Base-by-base conservation (phyloP, 2,329 filamentous ascomycete species). In the Calonectria honghensis region DNA sequence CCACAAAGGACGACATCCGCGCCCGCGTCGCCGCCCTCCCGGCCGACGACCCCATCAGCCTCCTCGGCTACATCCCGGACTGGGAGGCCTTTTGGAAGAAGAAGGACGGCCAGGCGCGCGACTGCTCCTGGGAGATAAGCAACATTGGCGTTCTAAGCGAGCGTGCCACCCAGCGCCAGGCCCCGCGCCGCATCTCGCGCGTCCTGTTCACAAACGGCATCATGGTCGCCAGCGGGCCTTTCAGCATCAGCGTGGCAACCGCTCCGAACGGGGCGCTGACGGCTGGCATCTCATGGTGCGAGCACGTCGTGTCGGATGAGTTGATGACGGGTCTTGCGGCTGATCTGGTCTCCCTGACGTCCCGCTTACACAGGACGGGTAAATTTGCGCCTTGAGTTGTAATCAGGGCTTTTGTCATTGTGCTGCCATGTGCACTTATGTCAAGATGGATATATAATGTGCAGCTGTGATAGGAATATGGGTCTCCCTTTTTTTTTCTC, bases 201-300 rank as follows among this genome's bases (percentile, higher is more conserved):
- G 80, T 85, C 24, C 76, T 90, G 18, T 91, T 91, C 78, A 86
- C 88, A 0, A 90, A 91, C 73, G 86, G 88, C 0, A 85, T 87
- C 31, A 85, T 85, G 73, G 83, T 87, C 6, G 82, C 84, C 1
- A 87, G 89, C 0, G 77, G 86, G 1, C 86, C 87, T 0, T 77
- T 92, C 3, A 81, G 79, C 1, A 73, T 91, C 31, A 90, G 87
- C 72, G 85, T 89, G 2, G 86, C 85, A 9, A 89, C 88, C n/a
- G 85, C 89, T 2, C 81, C 80, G 0, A 85, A 82, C 0, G 86
- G 85, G 0, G 80, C 80, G 0, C 75, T 92, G 59, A 84, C 82
- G 1, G 74, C 89, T n/a, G 83, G 84, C 0, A 57, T 90, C 13
- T 87, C 85, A 6, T 91, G 89, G 88, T 88, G 90, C 79, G 85